These are phyloP conservation scores for Skeletonema costatum DNA, from an alignment of 108 stramenopile species.

Conservation along the genomic window DNA sequence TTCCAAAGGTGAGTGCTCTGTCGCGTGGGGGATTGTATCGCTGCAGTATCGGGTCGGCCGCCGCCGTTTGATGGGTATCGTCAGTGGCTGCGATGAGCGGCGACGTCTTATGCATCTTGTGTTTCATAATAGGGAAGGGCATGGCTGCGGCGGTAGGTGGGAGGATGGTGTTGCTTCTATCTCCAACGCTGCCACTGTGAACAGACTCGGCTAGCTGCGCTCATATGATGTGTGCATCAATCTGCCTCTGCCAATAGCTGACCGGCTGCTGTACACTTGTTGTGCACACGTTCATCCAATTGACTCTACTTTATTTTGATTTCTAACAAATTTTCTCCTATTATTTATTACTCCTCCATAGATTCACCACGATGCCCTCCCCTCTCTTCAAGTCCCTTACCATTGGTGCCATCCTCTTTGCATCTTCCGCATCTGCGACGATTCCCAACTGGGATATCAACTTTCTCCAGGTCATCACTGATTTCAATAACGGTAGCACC, in stretches of 20 bases:
- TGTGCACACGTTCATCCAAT: too few relatives aligned
- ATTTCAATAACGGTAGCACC: constrained; percentile 16
- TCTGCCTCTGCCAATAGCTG: background rate
- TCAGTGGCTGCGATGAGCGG: too few relatives aligned
- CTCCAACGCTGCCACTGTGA: too few relatives aligned
- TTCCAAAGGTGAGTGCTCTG: background rate
- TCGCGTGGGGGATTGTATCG: background rate
- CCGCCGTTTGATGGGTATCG: background rate
- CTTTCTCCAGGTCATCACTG: constrained; percentile 18
- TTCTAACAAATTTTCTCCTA: background rate
- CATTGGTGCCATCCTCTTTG: constrained; percentile 22
- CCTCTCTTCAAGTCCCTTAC: constrained; percentile 15
- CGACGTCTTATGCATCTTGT: too few relatives aligned
- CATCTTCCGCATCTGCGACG: constrained; percentile 5
- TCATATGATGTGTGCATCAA: background rate
- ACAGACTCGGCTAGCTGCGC: too few relatives aligned
- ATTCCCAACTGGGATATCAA: constrained; percentile 44
- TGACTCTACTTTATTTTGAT: too few relatives aligned
- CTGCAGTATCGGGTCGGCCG: background rate
- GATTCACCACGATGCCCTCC: background rate
- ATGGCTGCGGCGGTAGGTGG: too few relatives aligned
- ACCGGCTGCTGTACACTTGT: background rate
- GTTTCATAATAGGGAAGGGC: too few relatives aligned
- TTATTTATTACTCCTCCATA: background rate
- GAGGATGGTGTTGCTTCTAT: too few relatives aligned